A percentile compares a stretch with the other conserved stretches of the same genome.
Conservation (phyloP, 2,329 filamentous ascomycete species). For the Colletotrichum salicis region DNA sequence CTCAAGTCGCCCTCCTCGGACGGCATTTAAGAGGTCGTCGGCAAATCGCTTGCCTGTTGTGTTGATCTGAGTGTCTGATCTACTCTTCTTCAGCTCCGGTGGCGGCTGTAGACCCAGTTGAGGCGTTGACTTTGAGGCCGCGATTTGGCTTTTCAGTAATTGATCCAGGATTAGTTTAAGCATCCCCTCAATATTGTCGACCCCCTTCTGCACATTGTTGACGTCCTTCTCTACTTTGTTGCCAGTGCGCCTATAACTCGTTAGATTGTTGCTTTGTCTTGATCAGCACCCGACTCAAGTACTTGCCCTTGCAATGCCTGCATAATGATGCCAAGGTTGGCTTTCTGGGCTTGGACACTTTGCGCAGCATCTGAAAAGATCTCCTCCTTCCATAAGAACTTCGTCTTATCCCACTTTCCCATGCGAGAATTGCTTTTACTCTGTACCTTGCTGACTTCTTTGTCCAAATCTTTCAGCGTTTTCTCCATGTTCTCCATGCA, state of each 20-base stretch:
- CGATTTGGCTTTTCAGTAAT: not conserved
- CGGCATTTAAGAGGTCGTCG: not conserved
- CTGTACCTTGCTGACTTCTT: conserved; percentile 1
- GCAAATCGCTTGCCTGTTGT: not conserved
- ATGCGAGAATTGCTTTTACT: conserved; percentile 1
- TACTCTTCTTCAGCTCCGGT: conserved; percentile 4
- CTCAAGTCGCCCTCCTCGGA: not conserved
- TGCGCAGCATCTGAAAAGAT: conserved; percentile 6
- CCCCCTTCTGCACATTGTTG: not conserved
- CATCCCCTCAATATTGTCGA: not conserved
- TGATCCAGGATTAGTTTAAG: not conserved
- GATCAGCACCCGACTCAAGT: not conserved
- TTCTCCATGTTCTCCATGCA: not conserved
- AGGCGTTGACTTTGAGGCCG: not conserved
- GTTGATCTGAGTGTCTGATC: conserved; percentile 17
- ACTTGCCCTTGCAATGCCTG: not conserved
- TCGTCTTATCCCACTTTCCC: conserved; percentile 23
- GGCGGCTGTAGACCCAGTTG: conserved; percentile 4
- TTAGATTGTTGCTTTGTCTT: not conserved
- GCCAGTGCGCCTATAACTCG: not conserved
- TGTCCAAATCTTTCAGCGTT: conserved; percentile 4
- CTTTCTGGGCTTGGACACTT: conserved; percentile 5
- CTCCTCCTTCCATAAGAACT: conserved; percentile 18
- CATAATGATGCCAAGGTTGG: conserved; percentile 1
- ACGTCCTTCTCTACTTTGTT: not conserved